Evolutionary conservation across 2,329 filamentous ascomycete species (phyloP), one percentile per base, ranked within the genome.

Genomic region (Nothophaeocryptopus gaeumannii): DNA sequence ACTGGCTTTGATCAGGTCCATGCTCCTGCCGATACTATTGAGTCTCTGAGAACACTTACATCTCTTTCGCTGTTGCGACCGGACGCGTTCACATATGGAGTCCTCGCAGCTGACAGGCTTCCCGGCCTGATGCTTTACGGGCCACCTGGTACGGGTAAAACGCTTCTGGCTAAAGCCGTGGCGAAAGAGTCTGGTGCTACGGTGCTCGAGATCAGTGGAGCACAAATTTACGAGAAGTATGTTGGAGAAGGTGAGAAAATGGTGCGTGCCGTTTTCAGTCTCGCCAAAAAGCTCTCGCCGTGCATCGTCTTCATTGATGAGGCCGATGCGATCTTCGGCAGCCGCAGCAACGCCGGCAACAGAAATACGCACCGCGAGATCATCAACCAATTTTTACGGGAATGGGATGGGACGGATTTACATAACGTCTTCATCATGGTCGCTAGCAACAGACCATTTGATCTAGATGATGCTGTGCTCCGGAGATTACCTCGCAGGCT

Each of bases 241-340:
- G 89, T 97, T 3, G 93, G 93, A 15, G 90, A 97, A 68, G 88
- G 88, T 52, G 93, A 99, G 73, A 97, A 97, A 78, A 95, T 95
- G 65, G 88, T 97, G 46, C 85, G 86, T 45, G 92, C 92, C 0
- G 84, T 97, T 35, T 99, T 99, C 72, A 86, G 83, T 0, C 77
- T 97, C 0, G 93, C 93, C 3, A 89, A 89, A 71, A 96, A 96
- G 69, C 80, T 96, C 7, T 86, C 87, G 1, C 93, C 93, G 0
- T 91, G 91, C 64, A 85, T 99, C 12, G 88, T 99, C 43, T 97
- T 99, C 72, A 89, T 99, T 55, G 93, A 99, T 64, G 93, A 99
- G 72, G 93, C 91, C 15, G 93, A 99, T 67, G 88, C 92, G 7
- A 84, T 99, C 40, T 86, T 99, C 48, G 88, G 88, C 20, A 85